Percentiles rank a stretch among this genome's conserved stretches.
Evolutionary conservation across 2,329 filamentous ascomycete species (phyloP).

Genomic region (Cladosporium velox): DNA sequence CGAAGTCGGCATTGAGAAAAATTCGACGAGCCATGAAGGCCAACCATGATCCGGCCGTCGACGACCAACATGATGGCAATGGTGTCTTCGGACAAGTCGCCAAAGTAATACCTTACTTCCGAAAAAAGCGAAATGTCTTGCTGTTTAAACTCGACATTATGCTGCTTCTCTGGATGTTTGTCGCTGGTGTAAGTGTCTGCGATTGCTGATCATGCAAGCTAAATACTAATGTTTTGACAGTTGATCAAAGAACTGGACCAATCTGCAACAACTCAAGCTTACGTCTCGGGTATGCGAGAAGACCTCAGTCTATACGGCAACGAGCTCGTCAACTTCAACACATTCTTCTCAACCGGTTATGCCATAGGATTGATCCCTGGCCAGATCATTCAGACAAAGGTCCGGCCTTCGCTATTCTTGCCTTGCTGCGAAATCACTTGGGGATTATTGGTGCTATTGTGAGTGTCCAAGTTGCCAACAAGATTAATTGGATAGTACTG

Average conservation of each 20-base stretch:
- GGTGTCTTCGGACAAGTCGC: background rate
- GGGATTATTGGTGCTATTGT: constrained; percentile 12
- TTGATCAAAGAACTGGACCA: constrained; percentile 53
- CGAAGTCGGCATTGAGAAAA: background rate
- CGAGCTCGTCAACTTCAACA: constrained; percentile 21
- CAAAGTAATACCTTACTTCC: constrained; percentile 4
- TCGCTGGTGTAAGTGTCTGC: background rate
- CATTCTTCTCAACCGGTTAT: constrained; percentile 25
- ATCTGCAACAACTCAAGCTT: constrained; percentile 44
- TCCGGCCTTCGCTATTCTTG: constrained; percentile 16
- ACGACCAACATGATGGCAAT: background rate
- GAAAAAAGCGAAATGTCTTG: constrained; percentile 1
- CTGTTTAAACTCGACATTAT: constrained; percentile 13
- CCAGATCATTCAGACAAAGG: constrained; percentile 22
- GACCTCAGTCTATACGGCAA: constrained; percentile 10
- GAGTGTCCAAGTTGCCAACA: background rate
- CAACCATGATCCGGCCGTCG: background rate
- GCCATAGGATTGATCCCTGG: constrained; percentile 24
- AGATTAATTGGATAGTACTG: background rate
- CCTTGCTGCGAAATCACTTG: constrained; percentile 13
- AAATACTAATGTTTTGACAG: constrained; percentile 25
- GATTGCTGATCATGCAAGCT: no score
- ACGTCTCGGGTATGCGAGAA: constrained; percentile 26
- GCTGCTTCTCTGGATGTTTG: constrained; percentile 12
- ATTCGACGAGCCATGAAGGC: background rate